These are phyloP conservation scores for Oryza officinalis DNA, from an alignment of 176 grass and related monocot genomes.

Conservation along the genomic window DNA sequence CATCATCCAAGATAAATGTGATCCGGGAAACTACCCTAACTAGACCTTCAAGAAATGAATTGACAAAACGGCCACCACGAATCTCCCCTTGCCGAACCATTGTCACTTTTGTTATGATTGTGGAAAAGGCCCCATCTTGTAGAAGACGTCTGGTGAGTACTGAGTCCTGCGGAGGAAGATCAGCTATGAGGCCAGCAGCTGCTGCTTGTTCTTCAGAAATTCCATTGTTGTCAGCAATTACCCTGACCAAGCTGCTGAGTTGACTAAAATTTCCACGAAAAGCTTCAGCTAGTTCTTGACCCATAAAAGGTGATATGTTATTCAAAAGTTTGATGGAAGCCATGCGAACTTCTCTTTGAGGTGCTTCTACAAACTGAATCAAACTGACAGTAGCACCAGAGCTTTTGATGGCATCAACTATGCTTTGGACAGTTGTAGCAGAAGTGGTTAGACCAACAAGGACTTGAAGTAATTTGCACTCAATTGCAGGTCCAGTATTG, in stretches of 20 bases:
- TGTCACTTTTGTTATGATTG: constrained; percentile 66
- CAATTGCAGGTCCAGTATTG: constrained; percentile 95
- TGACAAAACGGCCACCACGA: constrained; percentile 81
- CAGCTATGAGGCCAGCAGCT: constrained; percentile 75
- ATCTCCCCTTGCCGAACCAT: constrained; percentile 75
- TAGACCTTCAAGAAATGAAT: constrained; percentile 85
- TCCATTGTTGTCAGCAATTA: constrained; percentile 84
- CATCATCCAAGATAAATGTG: constrained; percentile 72
- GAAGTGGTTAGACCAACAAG: constrained; percentile 89
- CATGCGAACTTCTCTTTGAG: constrained; percentile 89
- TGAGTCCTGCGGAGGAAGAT: constrained; percentile 76
- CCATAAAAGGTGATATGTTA: constrained; percentile 83
- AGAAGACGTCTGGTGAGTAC: constrained; percentile 76
- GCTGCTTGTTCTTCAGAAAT: constrained; percentile 94
- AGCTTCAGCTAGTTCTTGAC: constrained; percentile 82
- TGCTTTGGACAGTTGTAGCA: constrained; percentile 64
- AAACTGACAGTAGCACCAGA: constrained; percentile 92
- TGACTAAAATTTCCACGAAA: constrained; percentile 79
- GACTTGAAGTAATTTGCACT: constrained; percentile 97
- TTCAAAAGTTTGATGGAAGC: constrained; percentile 86
- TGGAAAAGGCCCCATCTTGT: constrained; percentile 71
- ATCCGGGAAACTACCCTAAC: constrained; percentile 76
- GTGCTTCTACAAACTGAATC: constrained; percentile 97
- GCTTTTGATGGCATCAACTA: constrained; percentile 92
- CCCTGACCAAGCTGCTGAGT: constrained; percentile 74